phyloP scores from a whole-genome alignment of 768 basidiomycete genomes.

The Leccinum arenicola region DNA sequence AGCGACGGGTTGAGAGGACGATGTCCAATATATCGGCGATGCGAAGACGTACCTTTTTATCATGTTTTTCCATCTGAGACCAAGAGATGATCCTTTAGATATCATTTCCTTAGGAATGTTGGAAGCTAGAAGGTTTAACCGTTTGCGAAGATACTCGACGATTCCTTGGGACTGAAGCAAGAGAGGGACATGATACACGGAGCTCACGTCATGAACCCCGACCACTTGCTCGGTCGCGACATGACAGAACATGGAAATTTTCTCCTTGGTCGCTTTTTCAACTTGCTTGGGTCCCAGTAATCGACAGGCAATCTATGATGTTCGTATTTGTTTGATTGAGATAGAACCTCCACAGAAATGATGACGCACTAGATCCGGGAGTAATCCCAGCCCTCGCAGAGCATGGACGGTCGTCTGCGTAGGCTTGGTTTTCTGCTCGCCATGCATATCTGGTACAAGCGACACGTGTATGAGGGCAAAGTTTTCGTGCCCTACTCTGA shows the following conservation, averaged over 20 bases:
- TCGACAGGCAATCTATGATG: slow-evolving; percentile 84
- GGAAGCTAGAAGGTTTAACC: slow-evolving; percentile 69
- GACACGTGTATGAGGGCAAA: slow-evolving; percentile 97
- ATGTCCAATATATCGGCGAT: background rate
- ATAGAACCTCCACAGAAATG: background rate
- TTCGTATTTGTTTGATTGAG: background rate
- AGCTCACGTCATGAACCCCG: slow-evolving; percentile 93
- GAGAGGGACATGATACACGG: slow-evolving; percentile 96
- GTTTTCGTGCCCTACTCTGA: slow-evolving; percentile 94
- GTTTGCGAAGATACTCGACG: slow-evolving; percentile 73
- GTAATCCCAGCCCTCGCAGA: slow-evolving; percentile 84
- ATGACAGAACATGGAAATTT: slow-evolving; percentile 99
- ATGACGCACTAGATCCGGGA: slow-evolving; percentile 80
- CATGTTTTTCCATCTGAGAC: slow-evolving; percentile 75
- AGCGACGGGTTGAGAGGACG: slow-evolving; percentile 3
- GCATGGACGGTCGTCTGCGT: slow-evolving; percentile 97
- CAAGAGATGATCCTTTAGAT: slow-evolving; percentile 62
- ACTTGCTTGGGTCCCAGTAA: slow-evolving; percentile 77
- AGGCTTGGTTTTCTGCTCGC: slow-evolving; percentile 99
- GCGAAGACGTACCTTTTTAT: slow-evolving; percentile 63
- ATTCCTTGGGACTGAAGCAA: slow-evolving; percentile 93
- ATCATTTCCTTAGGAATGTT: slow-evolving; percentile 53
- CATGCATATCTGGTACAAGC: slow-evolving; percentile 97
- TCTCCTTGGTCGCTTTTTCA: slow-evolving; percentile 83
- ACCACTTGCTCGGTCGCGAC: slow-evolving; percentile 87